These are phyloP conservation scores for Cyberlindnera petersonii DNA, from an alignment of 805 yeast species.

Conservation along the genomic window DNA sequence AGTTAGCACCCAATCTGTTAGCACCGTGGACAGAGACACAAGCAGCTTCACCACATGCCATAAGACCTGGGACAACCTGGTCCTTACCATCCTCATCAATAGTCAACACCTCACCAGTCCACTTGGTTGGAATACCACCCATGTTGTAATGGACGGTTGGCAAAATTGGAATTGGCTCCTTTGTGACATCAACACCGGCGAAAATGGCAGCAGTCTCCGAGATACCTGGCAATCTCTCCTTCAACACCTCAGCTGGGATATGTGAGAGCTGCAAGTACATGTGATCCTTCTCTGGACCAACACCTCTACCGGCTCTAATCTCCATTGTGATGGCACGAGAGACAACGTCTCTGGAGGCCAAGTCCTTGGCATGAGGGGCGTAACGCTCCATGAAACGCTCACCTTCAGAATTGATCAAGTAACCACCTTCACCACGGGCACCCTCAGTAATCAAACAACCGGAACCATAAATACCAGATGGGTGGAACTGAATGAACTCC, in stretches of 20 bases:
- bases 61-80: slow-evolving; percentile 84
- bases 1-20: slow-evolving; percentile 98
- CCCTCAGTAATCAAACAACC: slow-evolving; percentile 99
- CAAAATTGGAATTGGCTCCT: slow-evolving; percentile 96
- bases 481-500: slow-evolving; percentile 98
- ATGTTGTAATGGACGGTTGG: slow-evolving; percentile 99
- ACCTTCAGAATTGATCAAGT: slow-evolving; percentile 92
- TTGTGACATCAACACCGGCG: slow-evolving; percentile 99
- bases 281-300: slow-evolving; percentile 94
- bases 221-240: slow-evolving; percentile 98
- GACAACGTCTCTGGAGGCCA: slow-evolving; percentile 97
- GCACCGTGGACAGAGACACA: slow-evolving; percentile 99
- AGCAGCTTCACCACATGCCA: slow-evolving; percentile 98
- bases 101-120: slow-evolving; percentile 91
- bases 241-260: slow-evolving; percentile 84
- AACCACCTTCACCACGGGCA: slow-evolving; percentile 99
- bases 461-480: slow-evolving; percentile 98
- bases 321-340: slow-evolving; percentile 98
- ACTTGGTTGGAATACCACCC: slow-evolving; percentile 99
- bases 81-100: slow-evolving; percentile 85
- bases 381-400: slow-evolving; percentile 99
- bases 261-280: slow-evolving; percentile 91
- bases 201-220: slow-evolving; percentile 97
- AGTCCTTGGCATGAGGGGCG: slow-evolving; percentile 97
- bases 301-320: slow-evolving; percentile 98